These are phyloP conservation scores for Naganishia vishniacii DNA, from an alignment of 768 basidiomycete genomes.

Conservation along the genomic window DNA sequence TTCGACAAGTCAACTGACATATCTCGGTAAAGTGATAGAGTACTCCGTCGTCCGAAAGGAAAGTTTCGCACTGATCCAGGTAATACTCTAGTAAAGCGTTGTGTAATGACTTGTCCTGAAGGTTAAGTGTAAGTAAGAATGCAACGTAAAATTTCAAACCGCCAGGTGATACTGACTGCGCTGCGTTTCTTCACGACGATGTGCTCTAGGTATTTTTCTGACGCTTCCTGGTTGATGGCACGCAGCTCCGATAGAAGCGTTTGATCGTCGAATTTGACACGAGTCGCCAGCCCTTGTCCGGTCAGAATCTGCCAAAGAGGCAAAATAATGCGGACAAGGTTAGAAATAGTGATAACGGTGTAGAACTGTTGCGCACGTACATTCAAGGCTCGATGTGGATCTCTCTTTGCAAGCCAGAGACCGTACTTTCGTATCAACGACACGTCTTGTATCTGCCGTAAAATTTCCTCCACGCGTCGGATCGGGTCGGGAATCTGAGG, in stretches of 20 bases:
- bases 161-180: constrained; percentile 50
- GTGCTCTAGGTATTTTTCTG: constrained; percentile 70
- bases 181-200: constrained; percentile 66
- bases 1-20: constrained; percentile 33
- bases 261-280: constrained; percentile 59
- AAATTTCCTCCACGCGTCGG: constrained; percentile 57
- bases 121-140: no score
- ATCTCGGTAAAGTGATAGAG: constrained; percentile 53
- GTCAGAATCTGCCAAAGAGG: constrained; percentile 57
- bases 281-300: constrained; percentile 55
- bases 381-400: constrained; percentile 66
- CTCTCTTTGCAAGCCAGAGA: constrained; percentile 68
- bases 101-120: constrained; percentile 61
- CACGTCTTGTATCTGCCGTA: constrained; percentile 60
- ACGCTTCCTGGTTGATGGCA: constrained; percentile 59
- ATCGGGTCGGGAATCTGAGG: constrained; percentile 62
- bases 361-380: constrained; percentile 52
- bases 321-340: constrained; percentile 9
- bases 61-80: constrained; percentile 40
- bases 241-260: constrained; percentile 57
- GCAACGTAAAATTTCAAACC: no score
- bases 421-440: constrained; percentile 67
- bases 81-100: constrained; percentile 63
- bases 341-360: neutral
- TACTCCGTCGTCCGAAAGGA: constrained; percentile 50